Conservation (phyloP, 2,329 filamentous ascomycete genomes). For the Metarhizium humberi region DNA sequence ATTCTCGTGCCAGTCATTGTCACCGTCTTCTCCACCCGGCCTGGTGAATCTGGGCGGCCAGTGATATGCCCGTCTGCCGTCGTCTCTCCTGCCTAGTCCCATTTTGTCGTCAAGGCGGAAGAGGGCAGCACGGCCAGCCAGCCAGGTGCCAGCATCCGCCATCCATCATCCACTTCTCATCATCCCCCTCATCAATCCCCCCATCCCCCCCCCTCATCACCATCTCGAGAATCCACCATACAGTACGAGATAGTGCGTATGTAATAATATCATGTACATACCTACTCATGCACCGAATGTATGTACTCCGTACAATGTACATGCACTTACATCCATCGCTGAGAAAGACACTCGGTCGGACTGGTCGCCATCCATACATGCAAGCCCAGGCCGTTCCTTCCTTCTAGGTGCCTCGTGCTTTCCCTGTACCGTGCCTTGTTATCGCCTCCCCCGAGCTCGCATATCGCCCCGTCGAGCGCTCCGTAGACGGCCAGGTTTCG, state of each 20-base stretch:
- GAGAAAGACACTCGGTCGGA: not conserved
- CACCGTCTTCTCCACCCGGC: not conserved
- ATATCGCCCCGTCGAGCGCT: not conserved
- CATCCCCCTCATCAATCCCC: not conserved
- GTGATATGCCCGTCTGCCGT: not conserved
- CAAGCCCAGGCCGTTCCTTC: constrained; percentile 4
- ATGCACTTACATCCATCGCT: not conserved
- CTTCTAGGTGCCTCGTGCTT: not conserved
- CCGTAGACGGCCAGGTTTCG: no score
- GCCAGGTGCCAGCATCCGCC: not conserved
- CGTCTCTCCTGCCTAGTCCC: not conserved
- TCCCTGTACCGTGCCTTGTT: not conserved
- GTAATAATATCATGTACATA: no score
- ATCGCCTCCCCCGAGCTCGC: not conserved
- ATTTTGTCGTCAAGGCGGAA: not conserved
- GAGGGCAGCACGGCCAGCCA: not conserved
- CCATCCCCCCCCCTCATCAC: not conserved
- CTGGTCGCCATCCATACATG: not conserved
- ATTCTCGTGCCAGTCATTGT: not conserved
- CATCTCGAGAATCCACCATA: not conserved
- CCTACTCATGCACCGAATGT: no score
- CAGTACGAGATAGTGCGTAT: not conserved
- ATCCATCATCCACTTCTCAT: not conserved
- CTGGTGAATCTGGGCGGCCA: not conserved
- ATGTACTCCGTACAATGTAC: no score